Base-by-base conservation (phyloP, 2,329 filamentous ascomycete species). In the Botrytis hyacinthi region DNA sequence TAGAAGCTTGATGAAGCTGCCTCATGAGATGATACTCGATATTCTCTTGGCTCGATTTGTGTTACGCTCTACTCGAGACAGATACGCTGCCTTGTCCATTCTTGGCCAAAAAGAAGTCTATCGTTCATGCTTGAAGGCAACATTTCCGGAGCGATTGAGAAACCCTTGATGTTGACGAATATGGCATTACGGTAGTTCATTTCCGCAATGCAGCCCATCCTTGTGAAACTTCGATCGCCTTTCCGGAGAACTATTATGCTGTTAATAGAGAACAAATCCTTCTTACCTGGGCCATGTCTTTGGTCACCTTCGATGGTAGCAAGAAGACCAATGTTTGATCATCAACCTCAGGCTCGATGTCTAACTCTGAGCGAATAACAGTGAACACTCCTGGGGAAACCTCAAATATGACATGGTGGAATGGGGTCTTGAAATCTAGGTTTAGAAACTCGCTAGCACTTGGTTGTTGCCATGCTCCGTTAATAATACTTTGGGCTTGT, bases 391-490 rank as follows among this genome's bases (percentile, higher is more conserved):
- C 54, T 3, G 54, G 54, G 3, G n/a, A 20, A 20, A 20, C n/a
- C 29, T 59, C 29, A 12, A 59, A 59, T 3, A 59, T 2, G 54
- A 1, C 1, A 59, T 59, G 29, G 57, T 59, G 8, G 57, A 35
- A 8, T 0, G 4, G 22, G 0, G 29, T 35, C 29, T 3, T 12
- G 57, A 59, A 0, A 35, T 59, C 18, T 3, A 59, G 29, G 57
- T 35, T 59, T 1, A 8, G 18, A 35, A 59, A 6, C 18, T 59
- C 29, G 4, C 29, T 8, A 59, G 16, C 1, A 35, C 0, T 9
- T 16, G 0, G 18, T 59, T 22, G 18, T 59, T 35, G 29, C 0
- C 35, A 20, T 35, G 16, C 1, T 0, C 54, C 54, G 54, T 57
- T n/a, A 2, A 29, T 5, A 57, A 57, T 32, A 57, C 51, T 32